Conservation (phyloP, 2,329 filamentous ascomycete species). For the Fusarium musae region DNA sequence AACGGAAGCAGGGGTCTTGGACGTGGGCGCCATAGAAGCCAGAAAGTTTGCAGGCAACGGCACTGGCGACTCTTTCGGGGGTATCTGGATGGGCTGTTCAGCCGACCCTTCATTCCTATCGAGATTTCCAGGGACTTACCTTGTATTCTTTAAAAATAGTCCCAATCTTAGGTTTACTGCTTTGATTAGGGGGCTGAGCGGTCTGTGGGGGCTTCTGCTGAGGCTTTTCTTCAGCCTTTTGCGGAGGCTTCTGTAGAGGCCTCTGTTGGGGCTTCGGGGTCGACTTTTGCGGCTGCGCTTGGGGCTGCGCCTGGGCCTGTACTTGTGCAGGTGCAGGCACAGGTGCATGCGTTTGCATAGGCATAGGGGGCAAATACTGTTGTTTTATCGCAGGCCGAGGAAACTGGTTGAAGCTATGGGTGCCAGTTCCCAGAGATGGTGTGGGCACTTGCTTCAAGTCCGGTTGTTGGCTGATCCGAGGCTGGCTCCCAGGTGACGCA, state of each 20-base stretch:
- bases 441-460: background rate
- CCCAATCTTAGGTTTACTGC: slow-evolving; percentile 40
- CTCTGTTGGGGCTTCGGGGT: background rate
- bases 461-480: slow-evolving; percentile 19
- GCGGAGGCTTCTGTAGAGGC: background rate
- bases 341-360: slow-evolving; percentile 3
- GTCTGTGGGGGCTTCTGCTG: slow-evolving; percentile 7
- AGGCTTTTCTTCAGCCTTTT: background rate
- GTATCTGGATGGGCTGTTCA: slow-evolving; percentile 48
- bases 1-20: slow-evolving; percentile 34
- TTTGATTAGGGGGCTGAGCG: slow-evolving; percentile 17
- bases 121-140: slow-evolving; percentile 46
- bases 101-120: slow-evolving; percentile 42
- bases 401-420: slow-evolving; percentile 12
- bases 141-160: slow-evolving; percentile 47
- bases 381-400: slow-evolving; percentile 37
- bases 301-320: background rate
- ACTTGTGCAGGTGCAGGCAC: background rate
- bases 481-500: background rate
- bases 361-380: slow-evolving; percentile 25
- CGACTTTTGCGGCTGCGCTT: background rate
- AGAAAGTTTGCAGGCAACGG: slow-evolving; percentile 57
- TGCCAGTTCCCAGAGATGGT: background rate
- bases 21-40: slow-evolving; percentile 52
- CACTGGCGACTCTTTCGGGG: slow-evolving; percentile 57